Evolutionary conservation across 2,329 filamentous ascomycete genomes (phyloP), one percentile per base, ranked within the genome.

Genomic region (Neopestalotiopsis rosae): DNA sequence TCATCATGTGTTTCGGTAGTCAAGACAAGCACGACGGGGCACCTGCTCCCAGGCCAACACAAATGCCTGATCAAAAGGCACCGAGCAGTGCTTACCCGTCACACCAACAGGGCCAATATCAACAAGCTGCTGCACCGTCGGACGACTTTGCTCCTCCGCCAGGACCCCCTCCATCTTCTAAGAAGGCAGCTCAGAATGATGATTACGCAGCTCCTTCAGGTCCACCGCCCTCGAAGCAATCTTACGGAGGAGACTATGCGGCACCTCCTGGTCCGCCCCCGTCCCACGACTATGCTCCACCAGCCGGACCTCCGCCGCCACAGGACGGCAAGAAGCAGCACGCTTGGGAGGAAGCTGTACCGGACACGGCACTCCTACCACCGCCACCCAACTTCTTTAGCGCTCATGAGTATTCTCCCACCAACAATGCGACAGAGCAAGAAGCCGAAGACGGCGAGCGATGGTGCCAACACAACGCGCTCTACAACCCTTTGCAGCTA

Each of bases 321-420:
- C 40, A 74, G 13, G 28, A 67, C n/a, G 28, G 28, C 4, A n/a
- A 67, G 13, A 70, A 73, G 45, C 73, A 75, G 61, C 91, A 94
- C 77, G 89, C 92, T 79, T 94, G 92, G 92, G 85, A 90, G 72
- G 76, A 86, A 6, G 87, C 90, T 3, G 91, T 94, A 1, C 91
- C 92, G 0, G 92, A 94, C 78, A 94, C 89, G 1, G 85, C 91
- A 0, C 85, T 92, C 10, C 88, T 94, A 58, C 92, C 92, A 1
- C 92, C 92, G 0, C 92, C 92, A 1, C 92, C 92, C 0, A 87
- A 87, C 38, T 86, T 94, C 76, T 90, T 89, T 79, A 81, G 81
- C 67, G 88, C 88, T 63, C 89, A 89, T 74, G 89, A 92, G 69
- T 81, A 79, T 40, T 94, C 91, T 13, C 89, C 90, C 0, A 86